Conservation (phyloP, 257 asterid genomes). For the Apocynum venetum region DNA sequence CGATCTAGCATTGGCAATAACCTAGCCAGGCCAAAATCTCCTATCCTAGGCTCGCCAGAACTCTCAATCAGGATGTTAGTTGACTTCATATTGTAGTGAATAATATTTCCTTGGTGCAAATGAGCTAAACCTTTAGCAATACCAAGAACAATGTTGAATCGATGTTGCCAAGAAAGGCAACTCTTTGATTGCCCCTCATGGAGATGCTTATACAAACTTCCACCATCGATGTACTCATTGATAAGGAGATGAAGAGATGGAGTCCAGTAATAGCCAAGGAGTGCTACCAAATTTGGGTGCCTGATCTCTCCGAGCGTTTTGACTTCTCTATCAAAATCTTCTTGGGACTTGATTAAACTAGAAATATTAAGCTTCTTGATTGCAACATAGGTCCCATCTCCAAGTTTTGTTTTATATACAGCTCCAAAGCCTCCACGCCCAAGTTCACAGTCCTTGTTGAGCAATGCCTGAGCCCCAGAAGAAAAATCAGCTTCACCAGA, state of each 20-base stretch:
- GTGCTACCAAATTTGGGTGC: conserved; percentile 51
- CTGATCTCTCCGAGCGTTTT: conserved; percentile 42
- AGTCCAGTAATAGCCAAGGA: conserved; percentile 74
- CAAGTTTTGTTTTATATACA: conserved; percentile 55
- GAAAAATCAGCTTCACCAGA: conserved; percentile 72
- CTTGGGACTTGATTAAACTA: conserved; percentile 65
- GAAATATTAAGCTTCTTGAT: conserved; percentile 79
- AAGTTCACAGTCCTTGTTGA: conserved; percentile 66
- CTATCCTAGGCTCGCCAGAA: conserved; percentile 55
- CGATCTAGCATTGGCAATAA: conserved; percentile 58
- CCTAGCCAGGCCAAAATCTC: conserved; percentile 59
- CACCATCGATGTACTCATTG: conserved; percentile 52
- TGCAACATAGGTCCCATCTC: conserved; percentile 58
- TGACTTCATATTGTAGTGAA: conserved; percentile 67
- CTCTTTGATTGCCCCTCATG: conserved; percentile 46
- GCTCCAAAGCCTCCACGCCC: conserved; percentile 92
- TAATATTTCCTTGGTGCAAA: conserved; percentile 48
- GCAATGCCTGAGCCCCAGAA: conserved; percentile 64
- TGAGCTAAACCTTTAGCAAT: conserved; percentile 59
- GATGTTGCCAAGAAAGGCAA: conserved; percentile 50
- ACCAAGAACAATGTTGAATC: conserved; percentile 53
- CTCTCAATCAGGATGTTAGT: conserved; percentile 56
- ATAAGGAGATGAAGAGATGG: conserved; percentile 67
- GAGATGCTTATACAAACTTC: conserved; percentile 51
- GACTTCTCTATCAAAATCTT: conserved; percentile 69